phyloP scores from a whole-genome alignment of 345 rosid species.

The rapeseed (Brassica napus) region Da-Ae NC_063434.1:6537001-6537500 shows the following conservation, averaged over 20 bases:
- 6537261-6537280: not conserved
- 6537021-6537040: not conserved
- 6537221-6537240: not conserved
- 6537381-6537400: not conserved
- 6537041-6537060: not conserved
- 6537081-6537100: slow-evolving; percentile 1
- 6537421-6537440: no score
- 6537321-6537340: not conserved
- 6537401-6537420: no score
- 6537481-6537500: no score
- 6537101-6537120: slow-evolving; percentile 24
- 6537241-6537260: not conserved
- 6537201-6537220: not conserved
- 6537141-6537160: not conserved
- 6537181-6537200: slow-evolving; percentile 20
- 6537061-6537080: not conserved
- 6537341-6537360: not conserved
- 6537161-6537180: not conserved
- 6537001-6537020: not conserved
- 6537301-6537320: not conserved
- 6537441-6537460: no score
- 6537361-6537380: not conserved
- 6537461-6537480: no score
- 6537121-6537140: not conserved
- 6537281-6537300: not conserved